Evolutionary conservation across 176 grass and related monocot genomes (phyloP).

Genomic region (Musa acuminata): DNA sequence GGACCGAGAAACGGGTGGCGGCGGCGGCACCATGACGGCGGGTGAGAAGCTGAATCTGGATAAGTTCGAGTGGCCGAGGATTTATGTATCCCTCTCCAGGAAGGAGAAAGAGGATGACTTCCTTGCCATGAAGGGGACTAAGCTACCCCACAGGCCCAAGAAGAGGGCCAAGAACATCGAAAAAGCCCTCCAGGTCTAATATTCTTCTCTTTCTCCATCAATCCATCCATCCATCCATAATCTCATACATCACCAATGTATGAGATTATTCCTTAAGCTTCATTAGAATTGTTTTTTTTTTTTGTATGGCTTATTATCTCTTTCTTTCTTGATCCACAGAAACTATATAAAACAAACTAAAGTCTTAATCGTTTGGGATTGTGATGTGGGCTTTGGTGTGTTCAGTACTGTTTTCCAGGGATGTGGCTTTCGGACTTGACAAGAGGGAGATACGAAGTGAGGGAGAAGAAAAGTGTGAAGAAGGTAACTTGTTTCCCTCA

Average conservation of each 20-base stretch:
- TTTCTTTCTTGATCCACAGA: no score
- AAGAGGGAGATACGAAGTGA: slow-evolving; percentile 57
- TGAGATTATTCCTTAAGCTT: no score
- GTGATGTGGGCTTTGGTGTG: no score
- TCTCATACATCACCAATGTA: no score
- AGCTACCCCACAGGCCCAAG: slow-evolving; percentile 67
- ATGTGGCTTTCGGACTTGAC: slow-evolving; percentile 59
- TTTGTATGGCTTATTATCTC: no score
- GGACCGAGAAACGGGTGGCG: no score
- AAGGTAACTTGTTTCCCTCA: slow-evolving; percentile 31
- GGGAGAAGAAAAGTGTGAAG: slow-evolving; percentile 76
- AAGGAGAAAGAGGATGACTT: slow-evolving; percentile 85
- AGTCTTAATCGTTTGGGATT: no score
- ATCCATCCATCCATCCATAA: no score
- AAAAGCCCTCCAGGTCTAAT: slow-evolving; percentile 37
- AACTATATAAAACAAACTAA: no score
- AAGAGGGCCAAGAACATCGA: slow-evolving; percentile 59
- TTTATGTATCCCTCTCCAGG: slow-evolving; percentile 52
- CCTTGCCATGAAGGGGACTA: slow-evolving; percentile 59
- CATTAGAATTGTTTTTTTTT: no score
- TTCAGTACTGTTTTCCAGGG: slow-evolving; percentile 53
- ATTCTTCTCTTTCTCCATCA: no score
- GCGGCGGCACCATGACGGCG: no score
- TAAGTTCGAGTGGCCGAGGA: slow-evolving; percentile 46
- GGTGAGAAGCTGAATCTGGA: slow-evolving; percentile 29